Evolutionary conservation across 805 yeast species (phyloP), one percentile per base, ranked within the genome.

Genomic region (Hanseniaspora osmophila): DNA sequence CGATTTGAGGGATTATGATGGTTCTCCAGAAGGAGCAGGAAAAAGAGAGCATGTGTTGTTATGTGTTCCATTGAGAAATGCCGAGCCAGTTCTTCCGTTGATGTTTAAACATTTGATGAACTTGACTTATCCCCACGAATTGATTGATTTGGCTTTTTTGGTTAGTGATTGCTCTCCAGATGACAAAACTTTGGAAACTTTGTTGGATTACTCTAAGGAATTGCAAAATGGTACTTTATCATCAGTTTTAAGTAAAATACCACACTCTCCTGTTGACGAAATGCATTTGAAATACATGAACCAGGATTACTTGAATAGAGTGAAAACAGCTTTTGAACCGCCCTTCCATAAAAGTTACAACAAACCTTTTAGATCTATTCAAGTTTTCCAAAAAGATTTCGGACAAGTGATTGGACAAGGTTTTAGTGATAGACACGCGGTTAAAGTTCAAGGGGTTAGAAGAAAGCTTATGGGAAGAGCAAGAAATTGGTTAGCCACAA

Each of bases 371-470:
- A 70, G 94, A 56, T 74, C 82, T 15, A 75, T 86, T 17, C 81
- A 85, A 51, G 80, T 92, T 33, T 86, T 74, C 62, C 80, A 80
- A 53, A 83, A 81, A 60, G 87, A 83, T 61, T 83, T 84, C 56
- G 88, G 95, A 40, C 92, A 84, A 62, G 73, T 72, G 10, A 82
- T 84, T 51, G 94, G 94, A 15, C 92, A 84, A 59, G 87, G 92
- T 2, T 84, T 84, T 55, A 73, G 78, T 53, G 94, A 84, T 56
- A 65, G 94, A 51, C 94, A 84, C 56, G 90, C 82, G 29, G 87
- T 84, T 19, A 81, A 82, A 59, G 86, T 82, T 22, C 94, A 84
- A 62, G 94, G 94, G 15, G 78, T 80, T 37, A 73, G 94, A 58
- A 69, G 94, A 52, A 84, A 84, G 57, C 62, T 84, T 52, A 84